These are phyloP conservation scores for Crithidia expoeki DNA, from an alignment of 208 protist genomes.

Conservation along the genomic window DNA sequence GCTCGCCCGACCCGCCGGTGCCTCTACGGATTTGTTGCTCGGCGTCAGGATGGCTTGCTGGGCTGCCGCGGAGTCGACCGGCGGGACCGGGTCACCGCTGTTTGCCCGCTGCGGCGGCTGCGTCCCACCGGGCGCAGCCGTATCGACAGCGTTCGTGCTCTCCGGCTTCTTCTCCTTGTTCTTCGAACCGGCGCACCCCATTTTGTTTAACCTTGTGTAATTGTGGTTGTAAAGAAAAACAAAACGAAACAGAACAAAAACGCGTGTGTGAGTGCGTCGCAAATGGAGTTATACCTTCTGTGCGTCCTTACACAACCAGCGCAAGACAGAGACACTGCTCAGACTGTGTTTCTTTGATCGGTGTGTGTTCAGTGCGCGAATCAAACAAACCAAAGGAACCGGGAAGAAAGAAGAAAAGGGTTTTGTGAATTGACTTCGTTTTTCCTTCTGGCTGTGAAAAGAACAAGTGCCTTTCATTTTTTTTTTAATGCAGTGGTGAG, in stretches of 20 bases:
- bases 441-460: too few species aligned
- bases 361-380: too few species aligned
- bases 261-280: background rate
- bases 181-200: constrained; percentile 62
- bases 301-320: background rate
- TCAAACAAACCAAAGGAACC: too few species aligned
- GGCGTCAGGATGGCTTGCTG: constrained; percentile 12
- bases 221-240: constrained; percentile 4
- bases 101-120: constrained; percentile 24
- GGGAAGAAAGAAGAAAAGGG: background rate
- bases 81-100: constrained; percentile 1
- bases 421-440: too few species aligned
- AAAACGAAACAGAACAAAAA: background rate
- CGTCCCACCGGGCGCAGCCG: constrained; percentile 1
- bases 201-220: constrained; percentile 34
- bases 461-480: too few species aligned
- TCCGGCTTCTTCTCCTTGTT: constrained; percentile 29
- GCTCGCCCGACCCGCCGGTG: constrained; percentile 29
- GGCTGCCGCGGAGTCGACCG: background rate
- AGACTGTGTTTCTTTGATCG: too few species aligned
- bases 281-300: background rate
- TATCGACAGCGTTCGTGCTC: constrained; percentile 7
- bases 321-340: constrained; percentile 1
- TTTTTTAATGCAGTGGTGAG: too few species aligned
- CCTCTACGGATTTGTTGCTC: constrained; percentile 27